phyloP scores from a whole-genome alignment of 1,139 yeast species.

The Ogataea hybrid region DNA sequence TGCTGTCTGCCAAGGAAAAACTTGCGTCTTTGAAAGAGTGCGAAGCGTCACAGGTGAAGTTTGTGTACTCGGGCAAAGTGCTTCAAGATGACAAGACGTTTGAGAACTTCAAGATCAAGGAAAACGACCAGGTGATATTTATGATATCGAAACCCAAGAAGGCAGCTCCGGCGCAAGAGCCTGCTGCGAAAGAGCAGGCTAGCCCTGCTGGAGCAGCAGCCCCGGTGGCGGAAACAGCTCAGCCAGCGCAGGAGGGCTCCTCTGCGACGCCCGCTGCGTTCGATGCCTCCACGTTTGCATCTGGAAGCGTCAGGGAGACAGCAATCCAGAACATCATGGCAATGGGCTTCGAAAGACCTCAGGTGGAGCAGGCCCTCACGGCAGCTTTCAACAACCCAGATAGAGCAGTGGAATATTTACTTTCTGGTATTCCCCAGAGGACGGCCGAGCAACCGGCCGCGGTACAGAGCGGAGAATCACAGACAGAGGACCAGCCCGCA shows the following conservation, averaged over 20 bases:
- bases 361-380: conserved; percentile 86
- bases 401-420: conserved; percentile 92
- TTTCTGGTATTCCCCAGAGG: conserved; percentile 83
- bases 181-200: conserved; percentile 23
- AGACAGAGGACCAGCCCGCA: conserved; percentile 32
- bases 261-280: conserved; percentile 30
- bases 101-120: conserved; percentile 72
- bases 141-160: conserved; percentile 68
- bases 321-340: conserved; percentile 83
- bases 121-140: conserved; percentile 87
- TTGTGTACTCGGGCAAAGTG: conserved; percentile 91
- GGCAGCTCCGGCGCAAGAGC: conserved; percentile 24
- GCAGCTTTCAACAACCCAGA: conserved; percentile 98
- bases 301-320: conserved; percentile 64
- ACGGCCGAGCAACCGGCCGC: conserved; percentile 32
- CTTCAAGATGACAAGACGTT: conserved; percentile 80
- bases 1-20: conserved; percentile 68
- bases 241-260: conserved; percentile 16
- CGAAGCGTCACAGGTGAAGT: conserved; percentile 74
- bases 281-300: conserved; percentile 51
- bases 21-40: conserved; percentile 68
- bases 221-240: conserved; percentile 12
- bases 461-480: conserved; percentile 37
- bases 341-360: conserved; percentile 91
- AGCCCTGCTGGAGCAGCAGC: conserved; percentile 25